Evolutionary conservation across 225 moss, liverwort and hornwort species (phyloP).

Genomic region (Antitrichia curtipendula): DNA sequence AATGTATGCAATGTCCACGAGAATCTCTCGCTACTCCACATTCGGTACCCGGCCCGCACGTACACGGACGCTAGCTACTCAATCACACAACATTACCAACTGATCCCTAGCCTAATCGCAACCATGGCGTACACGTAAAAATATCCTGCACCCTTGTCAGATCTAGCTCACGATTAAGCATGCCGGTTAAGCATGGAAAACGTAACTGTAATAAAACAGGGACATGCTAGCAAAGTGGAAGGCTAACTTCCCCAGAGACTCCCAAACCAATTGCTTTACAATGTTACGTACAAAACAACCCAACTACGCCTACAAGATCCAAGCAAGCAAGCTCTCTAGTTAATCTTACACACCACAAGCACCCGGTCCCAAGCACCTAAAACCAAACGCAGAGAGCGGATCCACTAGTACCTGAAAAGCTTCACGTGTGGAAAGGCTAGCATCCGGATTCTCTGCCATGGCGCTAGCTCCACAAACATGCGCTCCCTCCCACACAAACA

Average conservation of each 20-base stretch:
- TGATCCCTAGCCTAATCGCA: background rate
- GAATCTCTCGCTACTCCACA: background rate
- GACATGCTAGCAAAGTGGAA: background rate
- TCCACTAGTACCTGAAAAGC: slow-evolving; percentile 2
- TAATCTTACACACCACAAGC: background rate
- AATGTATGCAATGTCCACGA: background rate
- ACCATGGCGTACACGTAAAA: background rate
- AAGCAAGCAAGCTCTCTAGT: background rate
- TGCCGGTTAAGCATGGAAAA: background rate
- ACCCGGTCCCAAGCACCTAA: background rate
- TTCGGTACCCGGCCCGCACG: background rate
- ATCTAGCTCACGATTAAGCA: no score
- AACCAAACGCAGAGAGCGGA: background rate
- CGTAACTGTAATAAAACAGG: background rate
- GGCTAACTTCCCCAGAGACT: background rate
- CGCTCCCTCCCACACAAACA: background rate
- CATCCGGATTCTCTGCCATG: background rate
- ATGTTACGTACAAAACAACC: background rate
- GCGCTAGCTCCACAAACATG: background rate
- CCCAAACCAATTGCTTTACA: background rate
- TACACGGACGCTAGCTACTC: background rate
- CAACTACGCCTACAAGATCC: background rate
- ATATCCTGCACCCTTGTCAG: background rate
- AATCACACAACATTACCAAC: background rate
- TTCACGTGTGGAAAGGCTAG: background rate